These are phyloP conservation scores for Dipodascopsis uninucleata DNA, from an alignment of 805 yeast species.

Conservation along the genomic window DNA sequence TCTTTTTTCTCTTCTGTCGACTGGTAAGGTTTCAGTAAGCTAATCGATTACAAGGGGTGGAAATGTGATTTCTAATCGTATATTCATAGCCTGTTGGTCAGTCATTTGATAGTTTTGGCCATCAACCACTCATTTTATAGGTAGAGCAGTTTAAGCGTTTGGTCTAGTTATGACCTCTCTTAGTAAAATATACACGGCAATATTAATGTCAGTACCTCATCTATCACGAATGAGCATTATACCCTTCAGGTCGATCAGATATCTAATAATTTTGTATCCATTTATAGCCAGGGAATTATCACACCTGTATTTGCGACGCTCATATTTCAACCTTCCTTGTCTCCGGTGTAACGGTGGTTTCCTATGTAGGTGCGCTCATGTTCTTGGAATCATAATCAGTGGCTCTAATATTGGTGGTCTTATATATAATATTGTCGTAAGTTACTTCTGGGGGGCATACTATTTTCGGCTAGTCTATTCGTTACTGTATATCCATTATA, in stretches of 20 bases:
- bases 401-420: conserved; percentile 54
- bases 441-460: conserved; percentile 40
- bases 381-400: conserved; percentile 45
- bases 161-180: conserved; percentile 35
- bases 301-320: conserved; percentile 1
- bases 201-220: conserved; percentile 48
- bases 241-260: too few species aligned
- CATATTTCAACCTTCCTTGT: conserved; percentile 1
- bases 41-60: conserved; percentile 19
- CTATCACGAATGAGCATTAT: conserved; percentile 42
- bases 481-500: conserved; percentile 47
- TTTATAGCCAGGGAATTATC: conserved; percentile 39
- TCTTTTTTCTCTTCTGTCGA: conserved; percentile 27
- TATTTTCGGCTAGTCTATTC: conserved; percentile 53
- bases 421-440: conserved; percentile 47
- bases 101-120: conserved; percentile 17
- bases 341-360: conserved; percentile 37
- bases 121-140: conserved; percentile 12
- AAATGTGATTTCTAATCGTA: conserved; percentile 21
- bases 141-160: conserved; percentile 27
- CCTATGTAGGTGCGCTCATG: conserved; percentile 42
- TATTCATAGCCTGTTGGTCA: conserved; percentile 1
- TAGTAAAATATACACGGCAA: conserved; percentile 45
- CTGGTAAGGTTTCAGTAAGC: conserved; percentile 30
- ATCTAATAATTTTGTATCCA: too few species aligned